phyloP scores from a whole-genome alignment of 1,284 basidiomycete genomes.

The Irpex lacteus region DNA sequence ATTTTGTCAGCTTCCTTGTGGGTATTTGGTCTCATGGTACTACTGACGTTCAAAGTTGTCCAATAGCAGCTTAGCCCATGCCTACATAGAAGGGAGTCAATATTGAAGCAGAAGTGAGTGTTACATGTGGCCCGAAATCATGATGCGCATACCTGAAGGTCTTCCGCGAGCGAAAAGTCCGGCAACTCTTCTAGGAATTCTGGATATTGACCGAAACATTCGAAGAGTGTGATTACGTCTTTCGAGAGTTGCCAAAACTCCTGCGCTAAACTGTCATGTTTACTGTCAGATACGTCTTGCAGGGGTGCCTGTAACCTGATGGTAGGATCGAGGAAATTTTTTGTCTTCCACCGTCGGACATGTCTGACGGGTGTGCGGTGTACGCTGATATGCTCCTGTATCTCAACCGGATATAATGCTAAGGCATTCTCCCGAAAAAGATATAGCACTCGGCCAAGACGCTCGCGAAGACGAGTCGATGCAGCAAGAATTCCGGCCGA shows the following conservation, averaged over 20 bases:
- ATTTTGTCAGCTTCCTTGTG: background rate
- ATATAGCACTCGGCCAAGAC: constrained; percentile 59
- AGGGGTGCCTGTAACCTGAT: background rate
- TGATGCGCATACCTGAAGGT: constrained; percentile 51
- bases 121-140: too few species aligned
- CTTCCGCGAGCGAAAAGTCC: constrained; percentile 60
- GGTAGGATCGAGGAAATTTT: constrained; percentile 46
- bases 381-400: constrained; percentile 45
- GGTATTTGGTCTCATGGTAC: too few species aligned
- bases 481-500: constrained; percentile 72
- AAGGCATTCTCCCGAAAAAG: constrained; percentile 70
- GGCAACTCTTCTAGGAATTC: constrained; percentile 70
- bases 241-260: constrained; percentile 56
- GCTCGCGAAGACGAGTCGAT: constrained; percentile 61
- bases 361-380: constrained; percentile 38
- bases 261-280: background rate
- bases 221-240: constrained; percentile 59
- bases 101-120: background rate
- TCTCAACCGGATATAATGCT: constrained; percentile 67
- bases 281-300: background rate
- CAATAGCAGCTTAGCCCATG: constrained; percentile 9
- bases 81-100: background rate
- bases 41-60: constrained; percentile 5
- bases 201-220: constrained; percentile 69
- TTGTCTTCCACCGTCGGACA: constrained; percentile 51